Evolutionary conservation across 1,284 basidiomycete species (phyloP), one percentile per base, ranked within the genome.

Genomic region (Cutaneotrichosporon sp.): DNA sequence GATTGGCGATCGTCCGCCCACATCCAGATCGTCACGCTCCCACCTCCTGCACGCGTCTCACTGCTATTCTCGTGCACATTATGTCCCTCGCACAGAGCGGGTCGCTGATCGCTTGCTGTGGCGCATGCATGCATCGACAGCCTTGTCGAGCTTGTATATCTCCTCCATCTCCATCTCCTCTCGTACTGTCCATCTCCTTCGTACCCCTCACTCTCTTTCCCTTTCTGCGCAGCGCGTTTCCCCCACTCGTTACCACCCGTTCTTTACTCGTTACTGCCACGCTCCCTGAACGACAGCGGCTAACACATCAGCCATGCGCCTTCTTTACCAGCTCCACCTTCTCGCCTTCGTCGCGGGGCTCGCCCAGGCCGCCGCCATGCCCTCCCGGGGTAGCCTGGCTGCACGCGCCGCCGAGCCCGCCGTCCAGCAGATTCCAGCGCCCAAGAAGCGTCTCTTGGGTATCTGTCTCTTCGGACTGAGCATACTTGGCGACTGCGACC

Each of bases 381-480:
- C 47, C 3, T 22, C 56, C 2, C 20, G n/a, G 3, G 56, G 25
- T 38, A 34, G 45, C 6, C 18, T 22, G 18, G 29, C 46, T 10
- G 47, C 47, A 10, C 22, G n/a, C 9, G 13, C 22, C 31, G 29
- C 34, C 24, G 34, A 29, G 14, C 45, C 22, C n/a, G 54, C 33
- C 29, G 25, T 18, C 24, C 31, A 11, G 20, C 29, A 29, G 18
- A 16, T 10, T 11, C 5, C 31, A 8, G 42, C 58, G 18, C 58
- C 43, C 13, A n/a, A 31, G 53, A 60, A 60, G 47, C 59, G 59
- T 33, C 54, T 60, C 13, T 18, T 60, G 5, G 59, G 59, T 31
- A 45, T 60, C 34, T 60, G 59, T 51, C 50, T 60, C 29, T 33
- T 55, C 20, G 59, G 59, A 20, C 13, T 55, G 11, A 20, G 13